These are phyloP conservation scores for Pythium scleroteichum DNA, from an alignment of 352 stramenopile genomes.

Conservation along the genomic window DNA sequence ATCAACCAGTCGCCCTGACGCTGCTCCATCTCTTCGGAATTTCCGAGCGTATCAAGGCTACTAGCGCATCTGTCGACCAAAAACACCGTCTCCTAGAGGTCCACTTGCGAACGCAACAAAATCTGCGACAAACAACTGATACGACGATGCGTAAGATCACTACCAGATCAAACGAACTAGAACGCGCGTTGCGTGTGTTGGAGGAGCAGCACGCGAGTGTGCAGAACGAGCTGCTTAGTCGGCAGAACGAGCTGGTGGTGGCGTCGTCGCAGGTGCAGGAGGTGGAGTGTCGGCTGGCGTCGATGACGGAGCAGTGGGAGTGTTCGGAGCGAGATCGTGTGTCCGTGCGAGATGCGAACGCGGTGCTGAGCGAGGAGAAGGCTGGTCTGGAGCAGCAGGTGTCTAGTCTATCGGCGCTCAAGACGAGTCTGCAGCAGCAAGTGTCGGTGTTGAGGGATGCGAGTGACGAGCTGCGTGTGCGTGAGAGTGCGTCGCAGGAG, in stretches of 20 bases:
- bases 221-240: slow-evolving; percentile 9
- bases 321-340: neutral
- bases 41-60: slow-evolving; percentile 48
- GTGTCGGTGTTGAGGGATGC: neutral
- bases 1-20: slow-evolving; percentile 15
- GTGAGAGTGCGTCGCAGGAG: neutral
- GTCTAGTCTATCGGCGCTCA: too few relatives aligned
- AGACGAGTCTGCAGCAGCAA: neutral
- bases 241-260: slow-evolving; percentile 14
- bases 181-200: neutral
- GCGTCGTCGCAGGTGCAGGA: slow-evolving; percentile 8
- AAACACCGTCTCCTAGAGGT: slow-evolving; percentile 44
- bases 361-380: neutral
- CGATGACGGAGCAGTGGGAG: slow-evolving; percentile 3
- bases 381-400: neutral
- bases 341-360: neutral
- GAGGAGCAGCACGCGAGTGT: slow-evolving; percentile 5
- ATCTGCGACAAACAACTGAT: slow-evolving; percentile 16
- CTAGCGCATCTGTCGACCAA: slow-evolving; percentile 50
- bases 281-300: neutral
- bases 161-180: neutral
- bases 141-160: slow-evolving; percentile 10
- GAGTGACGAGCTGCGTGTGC: neutral
- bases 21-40: slow-evolving; percentile 44
- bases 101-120: slow-evolving; percentile 21